These are phyloP conservation scores for Cladosporium oxysporum DNA, from an alignment of 2,329 filamentous ascomycete species.

Conservation along the genomic window DNA sequence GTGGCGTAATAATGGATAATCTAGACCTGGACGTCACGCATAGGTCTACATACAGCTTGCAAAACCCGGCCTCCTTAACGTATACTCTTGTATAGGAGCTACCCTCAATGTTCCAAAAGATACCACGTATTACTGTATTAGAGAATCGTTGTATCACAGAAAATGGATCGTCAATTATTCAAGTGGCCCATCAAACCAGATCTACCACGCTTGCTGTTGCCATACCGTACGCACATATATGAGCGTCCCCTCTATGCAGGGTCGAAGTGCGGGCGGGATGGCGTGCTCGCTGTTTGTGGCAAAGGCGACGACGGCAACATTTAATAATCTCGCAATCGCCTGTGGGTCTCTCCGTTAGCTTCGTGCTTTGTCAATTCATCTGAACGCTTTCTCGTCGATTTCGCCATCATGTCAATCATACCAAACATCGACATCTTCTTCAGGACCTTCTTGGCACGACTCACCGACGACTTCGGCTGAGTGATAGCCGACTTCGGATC, in stretches of 20 bases:
- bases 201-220: neutral
- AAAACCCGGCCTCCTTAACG: no score
- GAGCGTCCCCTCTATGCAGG: neutral
- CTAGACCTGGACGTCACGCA: neutral
- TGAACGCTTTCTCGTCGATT: neutral
- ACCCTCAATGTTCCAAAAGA: no score
- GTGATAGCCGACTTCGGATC: conserved; percentile 9
- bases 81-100: no score
- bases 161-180: no score
- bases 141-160: no score
- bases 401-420: conserved; percentile 8
- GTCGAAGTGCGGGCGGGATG: conserved; percentile 2
- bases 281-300: conserved; percentile 7
- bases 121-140: no score
- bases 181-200: neutral
- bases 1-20: neutral
- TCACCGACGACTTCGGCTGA: conserved; percentile 16
- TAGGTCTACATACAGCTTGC: neutral
- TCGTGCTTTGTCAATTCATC: neutral
- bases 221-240: neutral
- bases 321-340: conserved; percentile 5
- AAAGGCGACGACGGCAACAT: conserved; percentile 14
- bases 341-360: conserved; percentile 13
- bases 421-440: neutral
- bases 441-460: neutral